Conservation (phyloP, 2,329 filamentous ascomycete genomes). For the Cytospora paraplurivora region DNA sequence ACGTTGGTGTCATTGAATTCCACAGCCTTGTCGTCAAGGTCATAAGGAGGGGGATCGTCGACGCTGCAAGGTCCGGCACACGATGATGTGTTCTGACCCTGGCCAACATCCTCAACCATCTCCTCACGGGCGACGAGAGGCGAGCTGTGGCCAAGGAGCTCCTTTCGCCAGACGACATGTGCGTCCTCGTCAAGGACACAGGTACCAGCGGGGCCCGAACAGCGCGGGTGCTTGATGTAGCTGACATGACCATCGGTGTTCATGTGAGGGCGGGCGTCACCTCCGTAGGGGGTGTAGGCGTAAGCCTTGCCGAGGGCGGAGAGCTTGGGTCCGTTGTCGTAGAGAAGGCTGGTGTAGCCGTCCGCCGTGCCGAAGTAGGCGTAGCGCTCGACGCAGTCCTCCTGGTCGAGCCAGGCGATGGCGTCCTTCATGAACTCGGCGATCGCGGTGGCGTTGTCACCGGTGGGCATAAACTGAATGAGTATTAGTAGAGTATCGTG, state of each 20-base stretch:
- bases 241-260: neutral
- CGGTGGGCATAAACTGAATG: conserved; percentile 2
- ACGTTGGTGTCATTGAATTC: too few species aligned
- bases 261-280: neutral
- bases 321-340: conserved; percentile 23
- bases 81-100: too few species aligned
- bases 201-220: neutral
- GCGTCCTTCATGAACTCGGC: conserved; percentile 45
- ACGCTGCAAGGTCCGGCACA: too few species aligned
- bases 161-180: too few species aligned
- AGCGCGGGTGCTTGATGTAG: neutral
- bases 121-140: too few species aligned
- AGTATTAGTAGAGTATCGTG: neutral
- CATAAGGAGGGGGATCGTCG: too few species aligned
- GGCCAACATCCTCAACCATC: too few species aligned
- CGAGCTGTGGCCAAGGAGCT: too few species aligned
- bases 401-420: conserved; percentile 47
- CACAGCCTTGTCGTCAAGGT: too few species aligned
- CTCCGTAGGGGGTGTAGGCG: conserved; percentile 23
- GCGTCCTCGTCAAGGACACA: too few species aligned
- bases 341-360: conserved; percentile 30
- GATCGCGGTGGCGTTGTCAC: conserved; percentile 27
- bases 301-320: conserved; percentile 26
- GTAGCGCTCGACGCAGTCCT: conserved; percentile 44
- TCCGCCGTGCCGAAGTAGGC: conserved; percentile 39